These are phyloP conservation scores for Microdochium trichocladiopsis DNA, from an alignment of 2,329 filamentous ascomycete species.

Conservation along the genomic window DNA sequence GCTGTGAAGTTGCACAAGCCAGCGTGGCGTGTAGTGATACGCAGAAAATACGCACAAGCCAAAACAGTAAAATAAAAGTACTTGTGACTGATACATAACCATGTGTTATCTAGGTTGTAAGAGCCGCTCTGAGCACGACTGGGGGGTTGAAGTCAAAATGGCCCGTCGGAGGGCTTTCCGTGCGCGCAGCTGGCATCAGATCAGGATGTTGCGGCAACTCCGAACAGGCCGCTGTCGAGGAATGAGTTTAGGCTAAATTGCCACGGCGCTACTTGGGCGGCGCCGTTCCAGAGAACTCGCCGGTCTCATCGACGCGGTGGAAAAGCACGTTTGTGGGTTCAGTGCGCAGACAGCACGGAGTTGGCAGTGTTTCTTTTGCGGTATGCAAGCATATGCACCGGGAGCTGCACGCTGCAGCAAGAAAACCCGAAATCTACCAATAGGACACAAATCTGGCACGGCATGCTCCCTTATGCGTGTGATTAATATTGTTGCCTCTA, in stretches of 20 bases:
- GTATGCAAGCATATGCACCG: background rate
- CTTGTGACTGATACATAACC: conserved; percentile 8
- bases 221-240: too few relatives aligned
- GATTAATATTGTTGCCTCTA: too few relatives aligned
- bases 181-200: background rate
- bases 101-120: background rate
- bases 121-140: background rate
- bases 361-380: background rate
- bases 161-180: background rate
- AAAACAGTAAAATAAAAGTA: conserved; percentile 8
- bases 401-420: background rate
- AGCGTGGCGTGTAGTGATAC: conserved; percentile 15
- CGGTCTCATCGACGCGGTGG: too few relatives aligned
- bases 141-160: conserved; percentile 4
- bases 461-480: too few relatives aligned
- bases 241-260: too few relatives aligned
- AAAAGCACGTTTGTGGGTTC: too few relatives aligned
- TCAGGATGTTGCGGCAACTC: background rate
- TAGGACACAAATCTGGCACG: too few relatives aligned
- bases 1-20: conserved; percentile 2
- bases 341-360: too few relatives aligned
- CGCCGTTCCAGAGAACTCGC: too few relatives aligned
- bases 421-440: background rate
- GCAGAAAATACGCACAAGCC: background rate
- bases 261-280: too few relatives aligned